Conservation (phyloP, 208 protist species). For the Tritrichomonas foetus region DNA sequence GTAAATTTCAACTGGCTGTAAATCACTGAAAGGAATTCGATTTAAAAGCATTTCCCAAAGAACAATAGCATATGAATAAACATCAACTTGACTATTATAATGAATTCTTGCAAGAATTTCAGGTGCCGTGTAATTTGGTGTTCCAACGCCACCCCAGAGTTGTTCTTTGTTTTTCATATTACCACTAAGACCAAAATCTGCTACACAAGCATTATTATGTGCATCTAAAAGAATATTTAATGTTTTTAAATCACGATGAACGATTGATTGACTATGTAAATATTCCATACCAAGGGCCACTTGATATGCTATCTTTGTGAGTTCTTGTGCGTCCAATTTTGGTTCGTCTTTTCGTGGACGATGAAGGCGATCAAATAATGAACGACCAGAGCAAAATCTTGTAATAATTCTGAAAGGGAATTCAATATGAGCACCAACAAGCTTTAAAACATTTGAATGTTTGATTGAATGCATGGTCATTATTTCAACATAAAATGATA, state of each 20-base stretch:
- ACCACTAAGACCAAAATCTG: slow-evolving; percentile 21
- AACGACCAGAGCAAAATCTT: neutral
- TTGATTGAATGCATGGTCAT: neutral
- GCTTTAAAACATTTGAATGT: neutral
- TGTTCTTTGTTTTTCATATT: neutral
- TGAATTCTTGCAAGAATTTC: neutral
- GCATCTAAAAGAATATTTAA: neutral
- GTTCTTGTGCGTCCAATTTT: neutral
- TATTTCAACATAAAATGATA: neutral
- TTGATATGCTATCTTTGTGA: slow-evolving; percentile 21
- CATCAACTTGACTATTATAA: neutral
- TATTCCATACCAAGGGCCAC: neutral
- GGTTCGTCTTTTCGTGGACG: neutral
- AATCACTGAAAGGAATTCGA: neutral
- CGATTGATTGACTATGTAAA: neutral
- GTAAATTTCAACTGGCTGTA: neutral
- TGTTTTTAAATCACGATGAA: slow-evolving; percentile 33
- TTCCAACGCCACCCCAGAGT: neutral
- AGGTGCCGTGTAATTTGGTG: slow-evolving; percentile 10
- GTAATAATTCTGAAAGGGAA: neutral
- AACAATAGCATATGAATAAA: slow-evolving; percentile 20
- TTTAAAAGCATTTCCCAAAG: neutral
- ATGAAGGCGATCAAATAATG: slow-evolving; percentile 32
- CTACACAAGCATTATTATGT: neutral
- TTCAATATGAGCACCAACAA: neutral